These are phyloP conservation scores for Aspergillus cavernicola DNA, from an alignment of 495 filamentous ascomycete genomes.

Conservation along the genomic window DNA sequence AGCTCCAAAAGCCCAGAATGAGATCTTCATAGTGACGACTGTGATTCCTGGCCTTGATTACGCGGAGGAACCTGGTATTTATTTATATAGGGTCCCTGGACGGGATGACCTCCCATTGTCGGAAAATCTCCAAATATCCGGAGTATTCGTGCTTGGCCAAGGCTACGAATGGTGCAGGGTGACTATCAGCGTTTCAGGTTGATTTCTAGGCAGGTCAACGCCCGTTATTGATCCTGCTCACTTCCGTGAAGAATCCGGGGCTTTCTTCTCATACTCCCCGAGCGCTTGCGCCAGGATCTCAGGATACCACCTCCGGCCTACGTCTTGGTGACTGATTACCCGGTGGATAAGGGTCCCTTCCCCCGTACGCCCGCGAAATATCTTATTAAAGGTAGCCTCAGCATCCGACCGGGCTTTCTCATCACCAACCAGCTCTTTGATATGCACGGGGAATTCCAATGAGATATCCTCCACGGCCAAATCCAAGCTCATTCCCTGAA, in stretches of 20 bases:
- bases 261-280: constrained; percentile 23
- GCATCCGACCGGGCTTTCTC: constrained; percentile 42
- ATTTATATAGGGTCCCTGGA: background rate
- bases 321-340: constrained; percentile 85
- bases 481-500: constrained; percentile 84
- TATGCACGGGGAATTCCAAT: constrained; percentile 64
- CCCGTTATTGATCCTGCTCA: background rate
- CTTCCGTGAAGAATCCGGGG: background rate
- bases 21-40: background rate
- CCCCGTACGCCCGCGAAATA: constrained; percentile 58
- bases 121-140: constrained; percentile 8
- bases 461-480: constrained; percentile 70
- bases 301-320: constrained; percentile 78
- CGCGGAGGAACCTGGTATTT: background rate
- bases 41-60: background rate
- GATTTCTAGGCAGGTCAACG: background rate
- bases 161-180: background rate
- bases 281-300: constrained; percentile 51
- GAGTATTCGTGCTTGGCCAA: constrained; percentile 14
- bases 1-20: background rate
- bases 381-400: constrained; percentile 40
- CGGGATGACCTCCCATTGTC: constrained; percentile 7
- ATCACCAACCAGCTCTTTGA: constrained; percentile 45
- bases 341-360: constrained; percentile 81
- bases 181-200: constrained; percentile 1